Percentiles rank a stretch among this genome's conserved stretches.
Conservation (phyloP, 2,329 filamentous ascomycete species). For the Paraconiothyrium brasiliense region DNA sequence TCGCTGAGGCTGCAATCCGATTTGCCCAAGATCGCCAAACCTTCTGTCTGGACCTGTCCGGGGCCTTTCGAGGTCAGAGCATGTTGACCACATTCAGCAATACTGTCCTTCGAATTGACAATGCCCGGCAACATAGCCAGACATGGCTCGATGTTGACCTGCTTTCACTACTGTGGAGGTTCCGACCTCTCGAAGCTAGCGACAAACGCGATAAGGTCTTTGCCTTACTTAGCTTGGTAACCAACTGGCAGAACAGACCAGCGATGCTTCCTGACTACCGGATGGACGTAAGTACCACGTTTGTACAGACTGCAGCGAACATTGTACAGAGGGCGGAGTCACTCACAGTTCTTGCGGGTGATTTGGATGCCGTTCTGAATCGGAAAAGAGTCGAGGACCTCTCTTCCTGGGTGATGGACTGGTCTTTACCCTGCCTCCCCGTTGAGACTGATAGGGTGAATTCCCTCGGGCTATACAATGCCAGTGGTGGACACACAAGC, state of each 20-base stretch:
- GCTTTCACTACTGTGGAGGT: constrained; percentile 29
- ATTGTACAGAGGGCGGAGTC: constrained; percentile 21
- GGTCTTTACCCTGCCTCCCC: constrained; percentile 29
- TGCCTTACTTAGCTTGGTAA: constrained; percentile 28
- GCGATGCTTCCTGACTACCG: constrained; percentile 26
- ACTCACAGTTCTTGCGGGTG: constrained; percentile 27
- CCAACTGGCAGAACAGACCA: constrained; percentile 25
- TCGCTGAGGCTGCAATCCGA: constrained; percentile 27
- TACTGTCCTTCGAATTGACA: constrained; percentile 27
- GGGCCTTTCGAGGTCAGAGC: constrained; percentile 22
- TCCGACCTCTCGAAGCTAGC: constrained; percentile 28
- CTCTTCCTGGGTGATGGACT: constrained; percentile 34
- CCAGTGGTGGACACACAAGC: constrained; percentile 17
- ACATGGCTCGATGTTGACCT: constrained; percentile 14
- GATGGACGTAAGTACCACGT: constrained; percentile 12
- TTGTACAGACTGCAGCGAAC: constrained; percentile 20
- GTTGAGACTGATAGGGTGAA: constrained; percentile 27
- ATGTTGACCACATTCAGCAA: constrained; percentile 26
- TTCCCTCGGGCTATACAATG: constrained; percentile 27
- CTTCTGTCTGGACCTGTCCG: constrained; percentile 21
- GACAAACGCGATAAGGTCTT: constrained; percentile 34
- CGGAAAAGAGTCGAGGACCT: constrained; percentile 25
- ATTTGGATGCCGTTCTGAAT: constrained; percentile 25
- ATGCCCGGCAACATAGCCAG: constrained; percentile 21
- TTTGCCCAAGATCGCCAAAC: constrained; percentile 25